Conservation (phyloP, 495 filamentous ascomycete genomes). For the Delitschia confertaspora region DNA sequence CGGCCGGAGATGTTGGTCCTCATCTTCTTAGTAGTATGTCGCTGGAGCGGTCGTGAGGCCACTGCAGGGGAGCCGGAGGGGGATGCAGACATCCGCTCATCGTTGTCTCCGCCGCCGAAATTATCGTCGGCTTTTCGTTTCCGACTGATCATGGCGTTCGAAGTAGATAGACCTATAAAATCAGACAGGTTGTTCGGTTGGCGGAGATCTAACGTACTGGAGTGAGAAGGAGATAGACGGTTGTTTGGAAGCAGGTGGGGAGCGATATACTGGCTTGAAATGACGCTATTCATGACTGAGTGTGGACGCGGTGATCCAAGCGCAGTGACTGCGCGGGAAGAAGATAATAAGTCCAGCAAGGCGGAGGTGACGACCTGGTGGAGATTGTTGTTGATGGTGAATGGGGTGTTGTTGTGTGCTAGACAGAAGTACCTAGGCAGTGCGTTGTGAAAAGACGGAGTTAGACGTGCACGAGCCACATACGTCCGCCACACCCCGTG, state of each 20-base stretch:
- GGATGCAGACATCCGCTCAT: conserved; percentile 81
- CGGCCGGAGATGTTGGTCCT: conserved; percentile 65
- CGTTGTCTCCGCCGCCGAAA: conserved; percentile 39
- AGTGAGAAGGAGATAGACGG: conserved; percentile 61
- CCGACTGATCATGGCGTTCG: conserved; percentile 44
- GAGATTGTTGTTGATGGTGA: conserved; percentile 6
- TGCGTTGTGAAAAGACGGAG: conserved; percentile 1
- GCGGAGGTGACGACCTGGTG: too few species aligned
- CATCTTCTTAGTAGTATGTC: conserved; percentile 54
- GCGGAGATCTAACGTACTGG: conserved; percentile 46
- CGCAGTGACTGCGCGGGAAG: conserved; percentile 8
- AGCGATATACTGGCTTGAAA: conserved; percentile 49
- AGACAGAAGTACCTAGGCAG: background rate
- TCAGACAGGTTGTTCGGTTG: background rate
- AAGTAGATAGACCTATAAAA: conserved; percentile 13
- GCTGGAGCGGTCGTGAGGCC: conserved; percentile 50
- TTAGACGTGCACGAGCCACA: background rate
- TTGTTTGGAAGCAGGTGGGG: conserved; percentile 65
- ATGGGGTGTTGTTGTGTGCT: background rate
- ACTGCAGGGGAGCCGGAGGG: conserved; percentile 71
- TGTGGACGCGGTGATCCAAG: conserved; percentile 9
- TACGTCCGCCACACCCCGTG: too few species aligned
- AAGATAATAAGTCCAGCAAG: background rate
- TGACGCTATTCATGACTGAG: conserved; percentile 58
- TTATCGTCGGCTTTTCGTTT: conserved; percentile 91